A percentile compares a stretch with the other conserved stretches of the same genome.
Evolutionary conservation across 2,329 filamentous ascomycete genomes (phyloP).

Genomic region (Scopulariopsis brevicaulis): DNA sequence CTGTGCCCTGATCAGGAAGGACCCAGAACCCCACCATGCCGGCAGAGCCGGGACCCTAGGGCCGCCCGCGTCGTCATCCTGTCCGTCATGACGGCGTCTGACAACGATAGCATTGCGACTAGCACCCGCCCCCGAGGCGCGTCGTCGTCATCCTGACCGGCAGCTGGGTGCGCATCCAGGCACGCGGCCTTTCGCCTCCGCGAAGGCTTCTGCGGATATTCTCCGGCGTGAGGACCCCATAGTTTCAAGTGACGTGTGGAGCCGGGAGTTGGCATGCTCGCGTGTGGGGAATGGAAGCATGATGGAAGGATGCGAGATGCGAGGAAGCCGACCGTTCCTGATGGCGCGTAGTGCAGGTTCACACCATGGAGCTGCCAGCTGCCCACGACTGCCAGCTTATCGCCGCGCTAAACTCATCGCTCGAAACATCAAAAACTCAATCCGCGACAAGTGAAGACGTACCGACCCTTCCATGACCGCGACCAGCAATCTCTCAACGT

Average conservation of each 20-base stretch:
- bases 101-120: not conserved
- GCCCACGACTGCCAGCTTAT: not conserved
- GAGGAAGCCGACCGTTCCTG: too few species aligned
- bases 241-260: too few species aligned
- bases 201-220: too few species aligned
- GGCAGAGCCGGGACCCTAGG: too few species aligned
- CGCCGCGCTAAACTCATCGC: not conserved
- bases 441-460: not conserved
- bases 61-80: too few species aligned
- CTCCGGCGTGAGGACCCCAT: too few species aligned
- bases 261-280: not conserved
- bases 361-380: too few species aligned
- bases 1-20: not conserved
- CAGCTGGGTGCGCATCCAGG: too few species aligned
- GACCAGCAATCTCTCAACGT: not conserved
- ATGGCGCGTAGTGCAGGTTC: too few species aligned
- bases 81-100: not conserved
- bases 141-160: not conserved
- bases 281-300: not conserved
- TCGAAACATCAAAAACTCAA: not conserved
- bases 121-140: not conserved
- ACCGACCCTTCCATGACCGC: not conserved
- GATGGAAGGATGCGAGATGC: not conserved
- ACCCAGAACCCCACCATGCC: too few species aligned
- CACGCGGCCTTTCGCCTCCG: too few species aligned